A percentile compares a stretch with the other conserved stretches of the same genome.
Evolutionary conservation across 164 flowering plant species (phyloP).

Genomic region (Magnolia changhungtana): DNA sequence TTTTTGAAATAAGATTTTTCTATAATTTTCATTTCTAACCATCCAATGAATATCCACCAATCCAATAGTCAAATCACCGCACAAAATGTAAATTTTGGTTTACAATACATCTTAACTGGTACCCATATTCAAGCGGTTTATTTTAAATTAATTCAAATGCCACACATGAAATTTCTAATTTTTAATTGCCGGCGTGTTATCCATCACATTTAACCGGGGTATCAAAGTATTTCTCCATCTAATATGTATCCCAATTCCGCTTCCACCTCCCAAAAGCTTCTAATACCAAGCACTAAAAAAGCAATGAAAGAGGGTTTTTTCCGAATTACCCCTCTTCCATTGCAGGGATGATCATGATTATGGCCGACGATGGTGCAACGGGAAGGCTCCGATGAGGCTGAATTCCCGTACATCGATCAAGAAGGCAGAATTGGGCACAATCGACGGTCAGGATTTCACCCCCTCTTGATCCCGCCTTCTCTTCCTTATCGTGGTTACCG

Average conservation of each 20-base stretch:
- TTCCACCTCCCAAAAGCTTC: background rate
- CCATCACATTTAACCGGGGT: no score
- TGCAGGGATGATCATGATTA: background rate
- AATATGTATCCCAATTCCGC: background rate
- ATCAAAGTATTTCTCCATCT: no score
- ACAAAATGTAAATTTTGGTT: no score
- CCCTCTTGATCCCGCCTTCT: background rate
- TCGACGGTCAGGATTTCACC: constrained; percentile 1
- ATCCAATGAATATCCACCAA: no score
- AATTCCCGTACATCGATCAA: background rate
- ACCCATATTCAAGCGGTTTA: no score
- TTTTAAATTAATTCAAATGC: no score
- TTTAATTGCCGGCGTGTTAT: no score
- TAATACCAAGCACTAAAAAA: background rate
- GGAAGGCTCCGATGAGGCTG: background rate
- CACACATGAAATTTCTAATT: no score
- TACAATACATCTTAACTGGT: no score
- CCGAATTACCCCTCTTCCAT: background rate
- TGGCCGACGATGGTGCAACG: background rate
- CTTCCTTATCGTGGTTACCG: constrained; percentile 22
- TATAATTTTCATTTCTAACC: no score
- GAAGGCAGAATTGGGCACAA: background rate
- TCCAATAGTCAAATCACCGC: no score
- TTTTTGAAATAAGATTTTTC: no score
- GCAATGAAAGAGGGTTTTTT: background rate